Evolutionary conservation across 306 rosid species (phyloP), one percentile per base, ranked within the genome.

Genomic region (Fagus sylvatica): DNA sequence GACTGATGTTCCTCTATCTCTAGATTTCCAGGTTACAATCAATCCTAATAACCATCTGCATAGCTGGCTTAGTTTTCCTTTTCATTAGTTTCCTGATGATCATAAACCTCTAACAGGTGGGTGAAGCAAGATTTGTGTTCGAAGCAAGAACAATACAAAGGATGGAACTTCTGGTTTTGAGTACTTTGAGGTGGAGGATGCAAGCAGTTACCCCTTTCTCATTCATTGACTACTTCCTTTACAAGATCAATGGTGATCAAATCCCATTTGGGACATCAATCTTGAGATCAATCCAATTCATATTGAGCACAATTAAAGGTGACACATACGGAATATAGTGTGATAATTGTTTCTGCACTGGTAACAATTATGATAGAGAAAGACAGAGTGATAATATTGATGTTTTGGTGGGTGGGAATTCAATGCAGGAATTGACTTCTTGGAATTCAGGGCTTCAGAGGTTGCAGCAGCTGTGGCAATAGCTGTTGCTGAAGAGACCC

Each of bases 381-480:
- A 60, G 64, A 53, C 39, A 22, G 32, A 64, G 53, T 46, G 80
- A 72, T 78, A 33, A 30, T 61, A n/a, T 56, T 81, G 70, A 76
- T 84, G 34, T 73, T 70, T 78, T 82, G 75, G 84, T 76, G 83
- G 88, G 82, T 88, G 80, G 83, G 83, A 80, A 84, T 83, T 85
- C 36, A 87, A 89, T 86, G 97, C 92, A 95, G 98, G 90, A 71
- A 85, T 93, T 76, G 99, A 91, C 74, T 93, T 90, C 86, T 89
- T 96, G 93, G 99, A 89, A 88, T 96, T 88, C 91, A 93, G 66
- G 81, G 94, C 97, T 41, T 96, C 99, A 42, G 98, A 93, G 79
- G 81, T 96, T 70, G 98, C 98, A 75, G 99, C 94, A 67, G 98
- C 99, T 6, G 93, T 90, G 81, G 93, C 98, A 11, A 84, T 90